These are phyloP conservation scores for Ophiocordyceps robertsii DNA, from an alignment of 2,329 filamentous ascomycete genomes.

Conservation along the genomic window DNA sequence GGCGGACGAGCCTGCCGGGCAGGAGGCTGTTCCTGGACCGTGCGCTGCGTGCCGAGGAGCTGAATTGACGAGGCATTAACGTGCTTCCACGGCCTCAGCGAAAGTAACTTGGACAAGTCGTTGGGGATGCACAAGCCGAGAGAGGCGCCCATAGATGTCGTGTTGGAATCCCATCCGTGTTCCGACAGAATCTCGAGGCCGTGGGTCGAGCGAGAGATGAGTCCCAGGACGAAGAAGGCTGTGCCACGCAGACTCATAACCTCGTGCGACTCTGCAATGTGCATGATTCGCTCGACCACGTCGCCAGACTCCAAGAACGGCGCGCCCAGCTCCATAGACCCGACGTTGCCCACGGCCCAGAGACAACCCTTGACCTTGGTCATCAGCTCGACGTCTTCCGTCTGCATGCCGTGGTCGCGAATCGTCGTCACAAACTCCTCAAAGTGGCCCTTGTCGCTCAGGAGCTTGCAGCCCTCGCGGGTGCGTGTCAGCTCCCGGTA, in stretches of 20 bases:
- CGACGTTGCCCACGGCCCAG: conserved; percentile 96
- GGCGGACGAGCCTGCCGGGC: conserved; percentile 26
- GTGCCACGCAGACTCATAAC: conserved; percentile 91
- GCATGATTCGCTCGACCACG: conserved; percentile 74
- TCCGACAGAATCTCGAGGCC: conserved; percentile 85
- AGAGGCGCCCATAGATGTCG: conserved; percentile 68
- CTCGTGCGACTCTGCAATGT: conserved; percentile 76
- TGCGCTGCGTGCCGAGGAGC: conserved; percentile 38
- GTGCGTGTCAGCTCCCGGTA: conserved; percentile 92
- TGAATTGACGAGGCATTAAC: conserved; percentile 31
- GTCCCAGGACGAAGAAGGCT: conserved; percentile 86
- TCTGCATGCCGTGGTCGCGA: conserved; percentile 71
- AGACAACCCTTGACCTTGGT: conserved; percentile 93
- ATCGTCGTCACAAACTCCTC: conserved; percentile 86
- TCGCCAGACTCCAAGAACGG: conserved; percentile 85
- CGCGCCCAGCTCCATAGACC: conserved; percentile 93
- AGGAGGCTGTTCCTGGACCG: conserved; percentile 31
- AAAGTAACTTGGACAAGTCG: conserved; percentile 66
- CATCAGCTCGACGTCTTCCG: conserved; percentile 71
- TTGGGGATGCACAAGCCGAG: conserved; percentile 79
- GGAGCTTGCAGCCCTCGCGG: conserved; percentile 76
- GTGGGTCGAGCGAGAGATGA: conserved; percentile 85
- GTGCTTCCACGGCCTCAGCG: conserved; percentile 48
- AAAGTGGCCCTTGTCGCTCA: conserved; percentile 91
- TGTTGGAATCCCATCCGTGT: conserved; percentile 85